phyloP scores from a whole-genome alignment of 2,329 filamentous ascomycete genomes.

The Stenocarpella maydis region DNA sequence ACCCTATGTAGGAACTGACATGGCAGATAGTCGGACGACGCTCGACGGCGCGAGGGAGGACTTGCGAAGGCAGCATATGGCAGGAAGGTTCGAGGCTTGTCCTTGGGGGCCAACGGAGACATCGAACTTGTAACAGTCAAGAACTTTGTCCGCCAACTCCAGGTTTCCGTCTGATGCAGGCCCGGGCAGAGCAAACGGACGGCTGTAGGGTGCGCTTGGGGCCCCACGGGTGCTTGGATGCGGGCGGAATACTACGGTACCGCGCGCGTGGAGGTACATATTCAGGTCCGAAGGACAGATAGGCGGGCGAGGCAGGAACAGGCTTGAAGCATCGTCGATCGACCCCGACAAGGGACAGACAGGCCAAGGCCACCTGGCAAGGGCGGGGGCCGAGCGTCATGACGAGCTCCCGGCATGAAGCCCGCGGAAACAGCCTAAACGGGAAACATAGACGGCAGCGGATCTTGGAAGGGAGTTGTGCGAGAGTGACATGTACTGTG shows the following conservation, averaged over 20 bases:
- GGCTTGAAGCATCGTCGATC: slow-evolving; percentile 15
- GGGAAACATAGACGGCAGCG: slow-evolving; percentile 3
- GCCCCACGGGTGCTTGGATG: slow-evolving; percentile 1
- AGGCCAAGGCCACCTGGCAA: not conserved
- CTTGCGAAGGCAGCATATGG: not conserved
- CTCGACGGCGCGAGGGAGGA: not conserved
- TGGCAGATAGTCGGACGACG: slow-evolving; percentile 12
- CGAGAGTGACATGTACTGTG: not conserved
- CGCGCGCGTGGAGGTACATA: not conserved
- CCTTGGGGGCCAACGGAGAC: not conserved
- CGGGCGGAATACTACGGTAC: not conserved
- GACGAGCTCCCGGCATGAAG: slow-evolving; percentile 20
- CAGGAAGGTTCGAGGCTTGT: slow-evolving; percentile 15
- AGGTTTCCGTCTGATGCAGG: slow-evolving; percentile 27
- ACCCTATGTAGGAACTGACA: slow-evolving; percentile 15
- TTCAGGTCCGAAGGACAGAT: not conserved
- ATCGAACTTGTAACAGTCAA: slow-evolving; percentile 25
- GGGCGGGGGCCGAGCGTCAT: slow-evolving; percentile 8
- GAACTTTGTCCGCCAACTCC: slow-evolving; percentile 24
- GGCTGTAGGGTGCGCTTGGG: not conserved
- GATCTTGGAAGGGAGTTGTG: not conserved
- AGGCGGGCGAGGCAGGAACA: not conserved
- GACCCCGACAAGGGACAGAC: not conserved
- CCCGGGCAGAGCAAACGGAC: not conserved
- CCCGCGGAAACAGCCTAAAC: slow-evolving; percentile 17